Evolutionary conservation across 768 basidiomycete species (phyloP).

Genomic region (Hydnum rufescens): DNA sequence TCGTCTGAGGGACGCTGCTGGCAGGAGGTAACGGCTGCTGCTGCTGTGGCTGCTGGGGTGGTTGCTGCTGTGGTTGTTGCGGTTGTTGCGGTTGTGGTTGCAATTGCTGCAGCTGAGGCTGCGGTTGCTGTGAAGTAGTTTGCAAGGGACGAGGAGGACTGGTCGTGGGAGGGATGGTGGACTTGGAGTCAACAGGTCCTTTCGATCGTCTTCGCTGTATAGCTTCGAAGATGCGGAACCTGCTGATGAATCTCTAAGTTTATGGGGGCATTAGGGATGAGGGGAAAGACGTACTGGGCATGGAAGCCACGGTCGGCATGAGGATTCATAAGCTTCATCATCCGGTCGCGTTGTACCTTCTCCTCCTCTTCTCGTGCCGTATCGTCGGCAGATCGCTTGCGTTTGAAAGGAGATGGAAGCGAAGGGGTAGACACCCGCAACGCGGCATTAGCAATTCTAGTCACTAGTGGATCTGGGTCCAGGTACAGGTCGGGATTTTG

Average conservation of each 20-base stretch:
- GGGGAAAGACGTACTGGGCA: background rate
- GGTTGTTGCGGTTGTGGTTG: background rate
- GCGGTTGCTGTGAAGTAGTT: background rate
- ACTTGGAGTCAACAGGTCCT: background rate
- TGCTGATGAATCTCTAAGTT: background rate
- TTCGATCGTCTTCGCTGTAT: background rate
- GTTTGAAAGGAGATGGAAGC: constrained; percentile 53
- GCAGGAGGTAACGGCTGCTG: too few relatives aligned
- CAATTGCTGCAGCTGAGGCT: background rate
- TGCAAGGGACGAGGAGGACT: background rate
- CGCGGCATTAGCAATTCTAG: constrained; percentile 56
- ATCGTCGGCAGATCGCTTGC: constrained; percentile 50
- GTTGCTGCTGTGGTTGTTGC: background rate
- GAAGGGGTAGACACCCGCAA: constrained; percentile 52
- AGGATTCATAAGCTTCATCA: constrained; percentile 65
- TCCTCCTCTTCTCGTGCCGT: constrained; percentile 62
- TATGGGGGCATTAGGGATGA: background rate
- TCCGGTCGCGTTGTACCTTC: constrained; percentile 48
- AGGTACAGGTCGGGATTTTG: constrained; percentile 61
- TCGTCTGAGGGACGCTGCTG: too few relatives aligned
- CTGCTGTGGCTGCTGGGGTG: background rate
- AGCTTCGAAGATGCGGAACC: background rate
- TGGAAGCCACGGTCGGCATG: constrained; percentile 7
- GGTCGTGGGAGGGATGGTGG: background rate
- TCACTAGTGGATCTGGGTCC: constrained; percentile 57